These are phyloP conservation scores for Secale cereale DNA, from an alignment of 176 grass and related monocot species.

Conservation along the genomic window DNA sequence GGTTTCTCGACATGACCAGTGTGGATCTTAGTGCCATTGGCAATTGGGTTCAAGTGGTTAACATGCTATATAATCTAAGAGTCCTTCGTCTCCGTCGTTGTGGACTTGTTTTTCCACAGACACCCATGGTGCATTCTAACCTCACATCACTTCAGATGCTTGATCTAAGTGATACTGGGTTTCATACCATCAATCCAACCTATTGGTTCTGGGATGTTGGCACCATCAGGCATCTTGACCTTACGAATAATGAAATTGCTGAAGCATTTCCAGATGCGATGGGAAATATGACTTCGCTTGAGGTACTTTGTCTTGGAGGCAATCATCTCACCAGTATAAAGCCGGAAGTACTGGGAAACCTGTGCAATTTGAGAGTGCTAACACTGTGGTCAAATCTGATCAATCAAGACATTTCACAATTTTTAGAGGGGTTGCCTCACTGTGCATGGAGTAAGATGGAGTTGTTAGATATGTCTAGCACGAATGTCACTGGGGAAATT, in stretches of 20 bases:
- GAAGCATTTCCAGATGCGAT: not conserved
- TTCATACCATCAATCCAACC: not conserved
- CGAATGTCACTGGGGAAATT: not conserved
- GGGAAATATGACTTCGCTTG: not conserved
- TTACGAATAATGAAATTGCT: not conserved
- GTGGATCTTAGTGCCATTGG: not conserved
- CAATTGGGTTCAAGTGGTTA: not conserved
- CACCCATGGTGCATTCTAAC: not conserved
- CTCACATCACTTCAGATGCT: not conserved
- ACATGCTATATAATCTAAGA: not conserved
- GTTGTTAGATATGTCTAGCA: not conserved
- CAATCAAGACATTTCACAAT: not conserved
- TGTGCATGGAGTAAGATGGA: not conserved
- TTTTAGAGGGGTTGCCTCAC: not conserved
- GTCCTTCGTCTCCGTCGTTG: not conserved
- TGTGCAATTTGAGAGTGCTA: not conserved
- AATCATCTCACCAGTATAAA: not conserved
- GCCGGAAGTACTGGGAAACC: not conserved
- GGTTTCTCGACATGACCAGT: not conserved
- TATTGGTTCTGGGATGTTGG: conserved; percentile 2
- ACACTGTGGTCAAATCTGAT: not conserved
- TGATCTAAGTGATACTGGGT: not conserved
- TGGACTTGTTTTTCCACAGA: not conserved
- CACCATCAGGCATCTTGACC: conserved; percentile 4
- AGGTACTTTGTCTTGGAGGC: not conserved